Conservation (phyloP, 2,329 filamentous ascomycete species). For the Clonostachys solani region DNA sequence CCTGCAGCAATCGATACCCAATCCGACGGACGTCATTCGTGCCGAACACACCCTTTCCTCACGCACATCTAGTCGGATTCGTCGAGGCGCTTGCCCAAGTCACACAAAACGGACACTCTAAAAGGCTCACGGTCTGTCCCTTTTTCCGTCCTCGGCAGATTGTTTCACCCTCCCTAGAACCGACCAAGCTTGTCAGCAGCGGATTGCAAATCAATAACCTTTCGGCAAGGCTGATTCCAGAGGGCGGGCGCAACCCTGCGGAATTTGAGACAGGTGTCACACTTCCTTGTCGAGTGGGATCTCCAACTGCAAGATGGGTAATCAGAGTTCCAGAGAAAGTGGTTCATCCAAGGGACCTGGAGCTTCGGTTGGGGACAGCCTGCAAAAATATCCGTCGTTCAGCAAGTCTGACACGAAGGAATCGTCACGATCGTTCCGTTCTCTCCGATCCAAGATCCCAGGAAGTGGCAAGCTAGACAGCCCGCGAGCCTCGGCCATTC, state of each 20-base stretch:
- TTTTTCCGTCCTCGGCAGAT: slow-evolving; percentile 44
- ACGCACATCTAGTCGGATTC: too few species aligned
- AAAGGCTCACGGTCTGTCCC: slow-evolving; percentile 38
- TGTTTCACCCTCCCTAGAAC: slow-evolving; percentile 48
- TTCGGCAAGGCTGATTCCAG: too few species aligned
- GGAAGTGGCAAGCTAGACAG: slow-evolving; percentile 71
- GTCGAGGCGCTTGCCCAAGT: slow-evolving; percentile 15
- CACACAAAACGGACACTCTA: slow-evolving; percentile 45
- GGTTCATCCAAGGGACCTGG: slow-evolving; percentile 47
- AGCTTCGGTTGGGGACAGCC: slow-evolving; percentile 36
- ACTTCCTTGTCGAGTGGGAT: background rate
- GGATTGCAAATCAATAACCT: too few species aligned
- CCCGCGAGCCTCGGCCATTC: slow-evolving; percentile 61
- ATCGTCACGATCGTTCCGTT: slow-evolving; percentile 80
- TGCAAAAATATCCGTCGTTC: slow-evolving; percentile 89
- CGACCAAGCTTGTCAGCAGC: too few species aligned
- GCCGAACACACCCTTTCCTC: too few species aligned
- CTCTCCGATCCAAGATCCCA: slow-evolving; percentile 85
- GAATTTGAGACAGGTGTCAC: slow-evolving; percentile 18
- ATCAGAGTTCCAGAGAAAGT: slow-evolving; percentile 64
- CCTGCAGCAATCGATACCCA: too few species aligned
- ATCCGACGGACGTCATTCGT: too few species aligned
- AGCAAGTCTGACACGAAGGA: slow-evolving; percentile 91
- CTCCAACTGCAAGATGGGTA: slow-evolving; percentile 56
- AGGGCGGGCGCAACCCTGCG: slow-evolving; percentile 13